Evolutionary conservation across 768 basidiomycete genomes (phyloP), one percentile per base, ranked within the genome.

Genomic region (Calocera viscosa): DNA sequence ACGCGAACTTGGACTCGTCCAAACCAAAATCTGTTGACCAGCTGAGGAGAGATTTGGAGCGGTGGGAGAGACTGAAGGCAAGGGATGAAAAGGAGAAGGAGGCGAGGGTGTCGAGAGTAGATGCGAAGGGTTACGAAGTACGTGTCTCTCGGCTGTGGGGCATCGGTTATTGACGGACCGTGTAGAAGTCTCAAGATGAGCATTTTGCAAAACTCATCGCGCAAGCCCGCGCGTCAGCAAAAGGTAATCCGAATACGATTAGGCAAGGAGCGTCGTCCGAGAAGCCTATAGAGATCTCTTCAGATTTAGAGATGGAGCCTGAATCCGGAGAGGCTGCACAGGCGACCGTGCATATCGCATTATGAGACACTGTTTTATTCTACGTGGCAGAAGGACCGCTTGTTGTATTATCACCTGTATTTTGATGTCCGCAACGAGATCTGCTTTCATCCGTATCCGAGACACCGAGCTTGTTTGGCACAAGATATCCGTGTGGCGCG

Each of bases 1-100:
- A 90, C 68, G 83, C 87, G 32, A 90, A 89, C 72, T 77, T 88
- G 10, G 88, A 90, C 75, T 82, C 81, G 69, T 79, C 79, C 22
- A 64, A 80, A 49, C 80, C 86, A 32, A 83, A 82, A 72, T 78
- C 77, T 19, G 73, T 78, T 66, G 68, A 73, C 0, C 81, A 82
- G 38, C 78, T 89, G 16, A 78, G 79, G 43, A 72, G 71, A 43
- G 86, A 87, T 35, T 72, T 89, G 72, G 81, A 77, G 69, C 76
- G 74, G 70, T 86, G 84, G 85, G 87, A 88, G 69, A 82, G 81
- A 28, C 79, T 79, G 33, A 77, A 75, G 65, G 65, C 64, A 26
- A 60, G 53, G 24, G 66, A 66, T 65, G 71, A 65, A 43, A 71
- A 70, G 66, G 70, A 79, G 66, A 77, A 74, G 66, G 78, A 75